Evolutionary conservation across 148 eudicot species (phyloP).

Genomic region (Pharnaceum exiguum): DNA sequence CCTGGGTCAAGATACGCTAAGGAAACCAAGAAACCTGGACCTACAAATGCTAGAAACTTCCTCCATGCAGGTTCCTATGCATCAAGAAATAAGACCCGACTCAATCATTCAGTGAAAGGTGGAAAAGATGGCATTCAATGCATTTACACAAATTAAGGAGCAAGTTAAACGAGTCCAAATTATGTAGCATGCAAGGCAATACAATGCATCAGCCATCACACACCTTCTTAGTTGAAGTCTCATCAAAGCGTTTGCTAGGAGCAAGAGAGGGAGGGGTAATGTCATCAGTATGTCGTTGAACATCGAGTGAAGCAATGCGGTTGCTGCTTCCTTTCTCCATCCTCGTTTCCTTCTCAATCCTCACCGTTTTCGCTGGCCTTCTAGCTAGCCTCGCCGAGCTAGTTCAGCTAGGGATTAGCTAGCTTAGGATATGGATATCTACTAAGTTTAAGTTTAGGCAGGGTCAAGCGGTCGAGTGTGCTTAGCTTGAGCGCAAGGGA

Average conservation of each 20-base stretch:
- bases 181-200: not conserved
- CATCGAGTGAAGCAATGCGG: slow-evolving; percentile 26
- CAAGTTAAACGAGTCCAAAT: not conserved
- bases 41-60: slow-evolving; percentile 57
- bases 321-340: slow-evolving; percentile 33
- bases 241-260: slow-evolving; percentile 24
- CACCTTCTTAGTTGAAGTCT: slow-evolving; percentile 14
- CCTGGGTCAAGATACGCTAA: slow-evolving; percentile 84
- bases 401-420: not conserved
- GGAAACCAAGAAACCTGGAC: slow-evolving; percentile 81
- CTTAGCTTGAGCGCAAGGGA: no score
- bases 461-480: no score
- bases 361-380: slow-evolving; percentile 7
- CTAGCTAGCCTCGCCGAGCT: not conserved
- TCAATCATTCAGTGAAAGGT: not conserved
- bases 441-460: no score
- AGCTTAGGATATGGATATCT: not conserved
- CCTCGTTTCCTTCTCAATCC: slow-evolving; percentile 11
- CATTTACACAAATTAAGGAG: not conserved
- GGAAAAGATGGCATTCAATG: not conserved
- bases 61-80: slow-evolving; percentile 58
- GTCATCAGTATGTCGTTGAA: not conserved
- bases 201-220: not conserved
- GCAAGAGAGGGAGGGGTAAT: slow-evolving; percentile 11
- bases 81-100: not conserved